A percentile compares a stretch with the other conserved stretches of the same genome.
Conservation (phyloP, 306 rosid genomes). For the Acacia melanoxylon region DNA sequence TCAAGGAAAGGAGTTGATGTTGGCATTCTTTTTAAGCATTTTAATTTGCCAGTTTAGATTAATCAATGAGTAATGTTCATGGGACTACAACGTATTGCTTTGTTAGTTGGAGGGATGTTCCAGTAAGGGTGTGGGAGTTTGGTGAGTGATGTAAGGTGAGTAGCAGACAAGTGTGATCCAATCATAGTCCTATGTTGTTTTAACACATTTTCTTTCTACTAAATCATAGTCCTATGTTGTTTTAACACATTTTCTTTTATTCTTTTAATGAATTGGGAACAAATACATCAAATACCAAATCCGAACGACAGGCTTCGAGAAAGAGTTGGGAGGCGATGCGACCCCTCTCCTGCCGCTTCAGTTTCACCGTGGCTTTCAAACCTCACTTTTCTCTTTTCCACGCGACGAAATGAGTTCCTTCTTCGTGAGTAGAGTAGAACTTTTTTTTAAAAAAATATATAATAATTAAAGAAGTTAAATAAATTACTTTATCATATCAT, state of each 20-base stretch:
- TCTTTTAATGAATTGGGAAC: background rate
- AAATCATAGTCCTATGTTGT: background rate
- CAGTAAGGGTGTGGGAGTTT: slow-evolving; percentile 26
- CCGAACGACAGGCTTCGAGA: slow-evolving; percentile 14
- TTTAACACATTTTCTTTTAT: background rate
- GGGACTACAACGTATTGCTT: slow-evolving; percentile 5
- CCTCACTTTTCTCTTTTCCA: background rate
- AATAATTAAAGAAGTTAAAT: too few relatives aligned
- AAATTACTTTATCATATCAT: too few relatives aligned
- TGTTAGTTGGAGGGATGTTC: slow-evolving; percentile 19
- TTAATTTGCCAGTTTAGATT: background rate
- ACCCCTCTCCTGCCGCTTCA: slow-evolving; percentile 12
- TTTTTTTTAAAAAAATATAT: too few relatives aligned
- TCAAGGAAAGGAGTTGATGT: background rate
- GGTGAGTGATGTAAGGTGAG: slow-evolving; percentile 30
- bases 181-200: background rate
- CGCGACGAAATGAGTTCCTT: background rate
- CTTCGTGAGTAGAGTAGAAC: too few relatives aligned
- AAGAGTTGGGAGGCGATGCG: slow-evolving; percentile 5
- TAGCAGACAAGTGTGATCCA: slow-evolving; percentile 7
- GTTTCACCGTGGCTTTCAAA: slow-evolving; percentile 14
- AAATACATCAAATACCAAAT: slow-evolving; percentile 8
- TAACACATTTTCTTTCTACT: background rate
- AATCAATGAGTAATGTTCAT: background rate
- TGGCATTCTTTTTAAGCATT: slow-evolving; percentile 3